These are phyloP conservation scores for Scenedesmus sp. DNA, from an alignment of 163 green algal species.

Conservation along the genomic window DNA sequence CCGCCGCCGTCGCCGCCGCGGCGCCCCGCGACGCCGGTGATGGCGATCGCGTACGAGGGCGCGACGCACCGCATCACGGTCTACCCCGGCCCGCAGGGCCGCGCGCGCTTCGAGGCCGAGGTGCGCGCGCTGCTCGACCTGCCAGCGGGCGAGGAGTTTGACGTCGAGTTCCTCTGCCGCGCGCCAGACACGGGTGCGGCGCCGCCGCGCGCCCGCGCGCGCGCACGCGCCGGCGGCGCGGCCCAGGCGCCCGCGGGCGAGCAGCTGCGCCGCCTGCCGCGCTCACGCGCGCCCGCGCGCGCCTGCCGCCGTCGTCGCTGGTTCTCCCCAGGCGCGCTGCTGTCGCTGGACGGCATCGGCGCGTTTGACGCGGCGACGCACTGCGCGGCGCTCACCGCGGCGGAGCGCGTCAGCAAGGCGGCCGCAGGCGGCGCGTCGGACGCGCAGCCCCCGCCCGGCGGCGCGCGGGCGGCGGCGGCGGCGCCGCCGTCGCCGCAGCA, in stretches of 20 bases:
- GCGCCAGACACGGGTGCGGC: conserved; percentile 21
- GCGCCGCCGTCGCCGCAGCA: background rate
- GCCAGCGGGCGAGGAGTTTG: conserved; percentile 31
- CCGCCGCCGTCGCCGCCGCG: no score
- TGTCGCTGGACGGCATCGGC: conserved; percentile 32
- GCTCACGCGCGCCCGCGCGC: no score
- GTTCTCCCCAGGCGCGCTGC: background rate
- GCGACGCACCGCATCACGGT: conserved; percentile 29
- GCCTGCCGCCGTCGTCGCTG: background rate
- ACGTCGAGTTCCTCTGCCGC: conserved; percentile 42
- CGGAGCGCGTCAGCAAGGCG: conserved; percentile 26
- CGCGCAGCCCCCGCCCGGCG: background rate
- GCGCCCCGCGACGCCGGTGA: conserved; percentile 36
- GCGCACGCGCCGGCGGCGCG: no score
- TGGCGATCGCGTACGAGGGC: conserved; percentile 36
- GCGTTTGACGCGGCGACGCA: conserved; percentile 42
- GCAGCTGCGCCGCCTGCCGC: no score
- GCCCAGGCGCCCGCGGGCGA: no score
- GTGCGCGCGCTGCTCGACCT: conserved; percentile 25
- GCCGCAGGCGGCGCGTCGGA: conserved; percentile 3
- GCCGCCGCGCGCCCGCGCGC: no score
- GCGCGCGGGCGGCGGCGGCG: background rate
- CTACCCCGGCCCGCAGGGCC: conserved; percentile 25
- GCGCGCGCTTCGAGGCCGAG: conserved; percentile 24
- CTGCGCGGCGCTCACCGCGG: conserved; percentile 37